These are phyloP conservation scores for Massariosphaeria phaeospora DNA, from an alignment of 495 filamentous ascomycete genomes.

Conservation along the genomic window DNA sequence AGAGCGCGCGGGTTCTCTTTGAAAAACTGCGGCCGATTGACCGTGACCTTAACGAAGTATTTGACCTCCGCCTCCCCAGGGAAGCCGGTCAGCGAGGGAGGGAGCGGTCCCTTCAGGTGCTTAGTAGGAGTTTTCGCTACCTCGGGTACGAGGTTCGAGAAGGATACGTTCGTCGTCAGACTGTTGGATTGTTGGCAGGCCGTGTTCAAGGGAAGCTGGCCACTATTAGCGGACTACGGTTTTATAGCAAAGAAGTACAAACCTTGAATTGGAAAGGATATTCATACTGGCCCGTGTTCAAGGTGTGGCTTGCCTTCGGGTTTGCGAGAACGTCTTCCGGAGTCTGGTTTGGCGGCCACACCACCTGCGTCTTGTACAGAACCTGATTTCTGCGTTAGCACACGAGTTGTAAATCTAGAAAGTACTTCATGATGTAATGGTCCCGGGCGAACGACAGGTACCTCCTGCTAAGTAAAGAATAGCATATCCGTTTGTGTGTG, in stretches of 20 bases:
- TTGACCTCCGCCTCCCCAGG: slow-evolving; percentile 79
- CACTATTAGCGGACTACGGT: background rate
- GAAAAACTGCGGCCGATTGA: slow-evolving; percentile 74
- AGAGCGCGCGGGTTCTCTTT: slow-evolving; percentile 75
- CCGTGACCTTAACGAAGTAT: slow-evolving; percentile 90
- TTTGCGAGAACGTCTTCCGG: slow-evolving; percentile 42
- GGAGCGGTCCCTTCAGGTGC: slow-evolving; percentile 82
- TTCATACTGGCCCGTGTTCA: slow-evolving; percentile 73
- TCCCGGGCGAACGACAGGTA: no score
- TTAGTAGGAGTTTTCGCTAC: slow-evolving; percentile 47
- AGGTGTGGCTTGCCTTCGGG: slow-evolving; percentile 49
- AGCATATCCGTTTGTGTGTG: no score
- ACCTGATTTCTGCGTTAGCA: slow-evolving; percentile 44
- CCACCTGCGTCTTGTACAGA: slow-evolving; percentile 58
- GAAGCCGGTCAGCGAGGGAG: slow-evolving; percentile 78
- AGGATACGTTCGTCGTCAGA: slow-evolving; percentile 53
- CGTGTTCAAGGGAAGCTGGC: slow-evolving; percentile 78
- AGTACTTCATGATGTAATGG: background rate
- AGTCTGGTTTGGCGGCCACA: slow-evolving; percentile 58
- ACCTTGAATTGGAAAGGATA: slow-evolving; percentile 91
- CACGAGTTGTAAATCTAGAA: no score
- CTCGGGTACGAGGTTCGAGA: slow-evolving; percentile 54
- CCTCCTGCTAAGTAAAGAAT: no score
- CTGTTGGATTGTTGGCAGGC: slow-evolving; percentile 62
- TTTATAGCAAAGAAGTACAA: slow-evolving; percentile 3